Base-by-base conservation (phyloP, 306 rosid species). In the Inga laurina region DNA sequence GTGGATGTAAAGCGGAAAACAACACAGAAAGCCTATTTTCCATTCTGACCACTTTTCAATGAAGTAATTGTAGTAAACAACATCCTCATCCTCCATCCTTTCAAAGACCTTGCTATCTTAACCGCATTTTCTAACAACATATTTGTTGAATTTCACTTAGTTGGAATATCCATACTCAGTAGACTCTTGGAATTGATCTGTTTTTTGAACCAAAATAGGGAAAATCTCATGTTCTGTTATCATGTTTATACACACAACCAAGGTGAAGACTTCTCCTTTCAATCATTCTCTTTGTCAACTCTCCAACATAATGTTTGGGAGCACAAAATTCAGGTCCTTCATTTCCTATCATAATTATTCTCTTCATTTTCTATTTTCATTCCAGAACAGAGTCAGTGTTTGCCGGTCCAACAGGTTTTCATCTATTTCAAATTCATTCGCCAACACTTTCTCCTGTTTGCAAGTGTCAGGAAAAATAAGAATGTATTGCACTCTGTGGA, bases 401-500 rank as follows among this genome's bases (percentile, higher is more conserved):
- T 19, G 62, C 62, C 27, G 12, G 62, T n/a, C 18, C 68, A 62
- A 12, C 37, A 62, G 37, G 37, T 11, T 62, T 27, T 62, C 68
- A 11, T 62, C 18, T 12, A 10, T 62, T 62, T 27, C 44, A 57
- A 44, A 59, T 35, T 75, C 70, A 76, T 62, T 51, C 62, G 34
- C 34, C 32, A 59, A 59, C 32, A 24, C 30, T 72, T 81, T 75
- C 77, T 27, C 66, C 46, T 44, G 56, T 74, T 71, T 65, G 39
- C n/a, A 52, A 39, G 32, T 5, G 18, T 62, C 15, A 22, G 68
- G 64, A 32, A 75, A 82, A 48, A 43, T 35, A 30, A 13, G 39
- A 62, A 76, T 67, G 79, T 45, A 71, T 57, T 75, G 32, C 75
- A 76, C 68, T 72, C 59, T 10, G 70, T 74, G 44, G 79, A 80